These are phyloP conservation scores for Tuber magnatum DNA, from an alignment of 495 filamentous ascomycete species.

Conservation along the genomic window DNA sequence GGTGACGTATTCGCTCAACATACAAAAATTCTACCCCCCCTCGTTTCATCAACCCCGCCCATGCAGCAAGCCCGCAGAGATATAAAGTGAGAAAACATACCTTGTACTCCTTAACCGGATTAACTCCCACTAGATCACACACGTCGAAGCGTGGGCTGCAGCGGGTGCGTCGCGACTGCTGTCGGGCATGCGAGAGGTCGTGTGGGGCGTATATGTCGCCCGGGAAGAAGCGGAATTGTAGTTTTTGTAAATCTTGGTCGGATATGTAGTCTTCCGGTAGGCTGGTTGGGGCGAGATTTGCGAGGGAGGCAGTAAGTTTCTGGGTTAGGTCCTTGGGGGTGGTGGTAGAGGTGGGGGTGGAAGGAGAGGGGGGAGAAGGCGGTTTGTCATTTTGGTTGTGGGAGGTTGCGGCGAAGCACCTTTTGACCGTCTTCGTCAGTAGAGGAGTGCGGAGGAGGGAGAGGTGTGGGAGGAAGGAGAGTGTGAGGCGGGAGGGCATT, in stretches of 20 bases:
- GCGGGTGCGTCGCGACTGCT: constrained; percentile 54
- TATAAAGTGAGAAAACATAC: constrained; percentile 45
- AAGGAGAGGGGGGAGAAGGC: not conserved
- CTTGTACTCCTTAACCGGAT: constrained; percentile 77
- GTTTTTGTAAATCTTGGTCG: not conserved
- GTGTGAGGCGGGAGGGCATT: not conserved
- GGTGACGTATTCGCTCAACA: constrained; percentile 86
- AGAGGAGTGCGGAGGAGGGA: not conserved
- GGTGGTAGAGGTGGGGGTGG: not conserved
- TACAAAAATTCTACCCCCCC: constrained; percentile 68
- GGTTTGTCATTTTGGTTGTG: not conserved
- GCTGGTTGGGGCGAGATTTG: not conserved
- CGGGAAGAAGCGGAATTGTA: constrained; percentile 47
- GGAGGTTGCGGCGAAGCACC: not conserved
- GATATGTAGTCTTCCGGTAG: not conserved
- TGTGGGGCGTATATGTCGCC: constrained; percentile 89
- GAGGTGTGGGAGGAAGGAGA: not conserved
- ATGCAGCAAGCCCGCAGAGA: not conserved
- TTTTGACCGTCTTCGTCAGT: not conserved
- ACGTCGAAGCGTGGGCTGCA: constrained; percentile 54
- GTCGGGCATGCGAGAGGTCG: constrained; percentile 69
- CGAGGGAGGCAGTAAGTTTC: not conserved
- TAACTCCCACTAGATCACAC: constrained; percentile 71
- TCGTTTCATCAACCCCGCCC: not conserved
- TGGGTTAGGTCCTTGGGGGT: not conserved